These are phyloP conservation scores for Gnetum montanum DNA, from an alignment of 75 land plant species.

Conservation along the genomic window DNA sequence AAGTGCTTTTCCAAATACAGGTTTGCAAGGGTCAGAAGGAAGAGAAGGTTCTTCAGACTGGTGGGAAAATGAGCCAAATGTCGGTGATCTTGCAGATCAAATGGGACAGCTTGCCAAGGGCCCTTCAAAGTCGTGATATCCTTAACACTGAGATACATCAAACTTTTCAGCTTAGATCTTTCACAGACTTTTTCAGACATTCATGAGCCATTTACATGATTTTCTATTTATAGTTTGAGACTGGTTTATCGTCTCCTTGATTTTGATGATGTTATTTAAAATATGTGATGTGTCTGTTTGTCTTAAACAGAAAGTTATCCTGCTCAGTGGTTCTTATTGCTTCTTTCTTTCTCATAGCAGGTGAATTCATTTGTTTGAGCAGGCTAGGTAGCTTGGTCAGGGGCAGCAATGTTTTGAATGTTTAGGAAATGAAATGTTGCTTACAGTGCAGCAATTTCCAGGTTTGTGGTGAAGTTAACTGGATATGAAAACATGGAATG, in stretches of 20 bases:
- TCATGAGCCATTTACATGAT: background rate
- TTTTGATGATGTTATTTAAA: background rate
- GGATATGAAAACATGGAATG: too few relatives aligned
- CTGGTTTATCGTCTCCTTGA: background rate
- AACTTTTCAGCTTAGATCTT: background rate
- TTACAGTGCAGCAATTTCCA: background rate
- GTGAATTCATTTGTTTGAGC: background rate
- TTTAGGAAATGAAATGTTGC: background rate
- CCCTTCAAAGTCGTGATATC: background rate
- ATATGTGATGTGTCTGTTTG: background rate
- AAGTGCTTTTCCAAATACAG: background rate
- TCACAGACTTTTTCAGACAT: background rate
- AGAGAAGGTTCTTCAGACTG: background rate
- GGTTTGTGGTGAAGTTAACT: too few relatives aligned
- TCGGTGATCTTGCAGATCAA: background rate
- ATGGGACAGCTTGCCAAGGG: slow-evolving; percentile 5
- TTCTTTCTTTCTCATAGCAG: slow-evolving; percentile 1
- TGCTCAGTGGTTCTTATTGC: background rate
- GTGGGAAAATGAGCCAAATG: background rate
- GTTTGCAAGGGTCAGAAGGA: background rate
- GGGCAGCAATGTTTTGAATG: background rate
- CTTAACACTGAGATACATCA: background rate
- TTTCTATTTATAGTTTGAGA: too few relatives aligned
- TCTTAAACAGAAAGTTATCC: background rate
- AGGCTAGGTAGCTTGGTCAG: background rate